Evolutionary conservation across 176 grass and related monocot genomes (phyloP), one percentile per base, ranked within the genome.

Genomic region (Eleusine indica): DNA sequence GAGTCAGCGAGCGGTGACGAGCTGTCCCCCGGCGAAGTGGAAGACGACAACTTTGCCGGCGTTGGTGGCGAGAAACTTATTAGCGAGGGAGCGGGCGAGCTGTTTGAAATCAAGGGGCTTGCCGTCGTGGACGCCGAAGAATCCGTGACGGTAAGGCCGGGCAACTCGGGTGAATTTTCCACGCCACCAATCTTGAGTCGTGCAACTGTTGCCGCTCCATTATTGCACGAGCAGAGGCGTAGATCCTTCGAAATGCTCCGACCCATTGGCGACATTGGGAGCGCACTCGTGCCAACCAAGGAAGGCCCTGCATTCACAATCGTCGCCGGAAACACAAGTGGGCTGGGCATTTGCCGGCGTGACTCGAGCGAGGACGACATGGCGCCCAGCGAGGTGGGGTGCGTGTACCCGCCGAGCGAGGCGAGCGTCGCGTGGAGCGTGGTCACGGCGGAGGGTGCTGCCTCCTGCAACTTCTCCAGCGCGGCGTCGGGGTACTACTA

Each of bases 341-440:
- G 39, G 38, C 41, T 42, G 46, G 48, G 41, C 28, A 17, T 17
- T 3, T 5, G 15, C 64, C 6, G 6, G 53, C 9, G 3, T 5
- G 56, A 72, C 68, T 62, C 49, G 3, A 57, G 25, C 1, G 74
- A 25, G 9, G 85, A 87, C 71, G 87, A 84, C 48, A 6, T 49
- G 69, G 75, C 81, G 5, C 4, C 68, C 60, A 83, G 71, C 82
- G 82, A 85, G 71, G 21, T 82, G 2, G 72, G 80, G 28, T 85
- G 78, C 83, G 15, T 41, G 77, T 86, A 82, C 79, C 83, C 83
- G 12, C 88, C 66, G 48, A 90, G 88, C 83, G 88, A 89, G 57
- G 83, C 83, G 47, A 89, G 88, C 78, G 79, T 89, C 0, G 78
- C 72, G 28, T 89, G 88, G 88, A 89, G 83, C 83, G 88, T 90